Base-by-base conservation (phyloP, 1,284 basidiomycete species). In the Wolfiporia cocos region DNA sequence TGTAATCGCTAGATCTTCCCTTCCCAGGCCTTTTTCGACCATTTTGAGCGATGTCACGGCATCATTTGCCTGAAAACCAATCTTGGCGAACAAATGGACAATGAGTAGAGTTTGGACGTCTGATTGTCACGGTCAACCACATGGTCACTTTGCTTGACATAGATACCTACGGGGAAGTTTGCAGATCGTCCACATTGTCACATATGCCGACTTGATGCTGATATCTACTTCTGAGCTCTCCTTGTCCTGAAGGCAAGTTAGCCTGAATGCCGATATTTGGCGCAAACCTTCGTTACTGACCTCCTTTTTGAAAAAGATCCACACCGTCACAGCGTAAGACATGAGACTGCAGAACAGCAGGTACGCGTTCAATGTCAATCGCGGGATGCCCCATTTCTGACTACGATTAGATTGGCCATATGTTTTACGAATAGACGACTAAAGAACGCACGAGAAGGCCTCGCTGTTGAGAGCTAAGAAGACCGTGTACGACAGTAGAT, bases 401-500 rank as follows among this genome's bases (percentile, higher is more conserved):
- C 81, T 86, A 42, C 2, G 50, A 33, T 33, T 42, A 31, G 34
- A 46, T 47, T 20, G 28, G 11, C n/a, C 7, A 2, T 49, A 5
- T 29, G 20, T 31, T 21, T 44, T 38, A 5, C 9, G 28, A n/a
- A 23, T 17, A 20, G 7, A 29, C 4, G 9, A 71, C n/a, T n/a
- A n/a, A n/a, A n/a, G n/a, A n/a, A n/a, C 83, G 44, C 54, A 93
- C 89, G 81, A 77, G 58, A 99, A 99, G 33, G 89, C 86, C 55
- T 92, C 83, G 53, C 90, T 93, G 61, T 98, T 99, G 60, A 99
- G 83, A 0, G 96, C 95, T 23, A 99, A 74, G 60, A 99, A 99
- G 20, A 99, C 92, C 20, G 96, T 99, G 59, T 98, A 99, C 5
- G 91, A 93, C 30, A 94, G 77, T 55, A 99, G 96, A 63, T 89